Percentiles rank a stretch among this genome's conserved stretches.
phyloP scores from a whole-genome alignment of 495 filamentous ascomycete genomes.

The Annulohypoxylon nitens region DNA sequence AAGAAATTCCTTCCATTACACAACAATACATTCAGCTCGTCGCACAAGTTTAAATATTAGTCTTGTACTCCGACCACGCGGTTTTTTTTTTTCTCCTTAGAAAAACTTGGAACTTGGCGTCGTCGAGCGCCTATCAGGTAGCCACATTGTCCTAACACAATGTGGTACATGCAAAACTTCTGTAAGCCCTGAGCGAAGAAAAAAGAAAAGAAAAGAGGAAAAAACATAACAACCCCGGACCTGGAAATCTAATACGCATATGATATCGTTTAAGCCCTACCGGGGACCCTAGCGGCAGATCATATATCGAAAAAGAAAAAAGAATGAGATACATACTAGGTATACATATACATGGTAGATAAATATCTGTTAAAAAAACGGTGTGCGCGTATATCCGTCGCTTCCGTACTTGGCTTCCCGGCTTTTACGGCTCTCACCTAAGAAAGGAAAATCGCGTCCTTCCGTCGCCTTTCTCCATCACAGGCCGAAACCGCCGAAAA shows the following conservation, averaged over 20 bases:
- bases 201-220: neutral
- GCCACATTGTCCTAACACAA: neutral
- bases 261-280: slow-evolving; percentile 1
- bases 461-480: neutral
- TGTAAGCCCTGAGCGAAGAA: neutral
- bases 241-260: slow-evolving; percentile 7
- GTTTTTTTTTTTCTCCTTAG: neutral
- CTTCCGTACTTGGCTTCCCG: slow-evolving; percentile 14
- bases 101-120: slow-evolving; percentile 19
- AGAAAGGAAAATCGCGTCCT: slow-evolving; percentile 5
- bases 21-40: neutral
- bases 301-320: neutral
- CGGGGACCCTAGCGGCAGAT: slow-evolving; percentile 33
- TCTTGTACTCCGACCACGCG: slow-evolving; percentile 12
- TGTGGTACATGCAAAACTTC: neutral
- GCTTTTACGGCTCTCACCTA: slow-evolving; percentile 39
- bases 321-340: neutral
- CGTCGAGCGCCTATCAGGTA: slow-evolving; percentile 5
- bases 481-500: slow-evolving; percentile 10
- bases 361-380: neutral
- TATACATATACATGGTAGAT: neutral
- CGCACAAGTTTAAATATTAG: slow-evolving; percentile 23
- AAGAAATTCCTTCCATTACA: neutral
- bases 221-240: slow-evolving; percentile 2
- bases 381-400: slow-evolving; percentile 2